Evolutionary conservation across 257 asterid species (phyloP).

Genomic region (Euphrasia confusa): DNA sequence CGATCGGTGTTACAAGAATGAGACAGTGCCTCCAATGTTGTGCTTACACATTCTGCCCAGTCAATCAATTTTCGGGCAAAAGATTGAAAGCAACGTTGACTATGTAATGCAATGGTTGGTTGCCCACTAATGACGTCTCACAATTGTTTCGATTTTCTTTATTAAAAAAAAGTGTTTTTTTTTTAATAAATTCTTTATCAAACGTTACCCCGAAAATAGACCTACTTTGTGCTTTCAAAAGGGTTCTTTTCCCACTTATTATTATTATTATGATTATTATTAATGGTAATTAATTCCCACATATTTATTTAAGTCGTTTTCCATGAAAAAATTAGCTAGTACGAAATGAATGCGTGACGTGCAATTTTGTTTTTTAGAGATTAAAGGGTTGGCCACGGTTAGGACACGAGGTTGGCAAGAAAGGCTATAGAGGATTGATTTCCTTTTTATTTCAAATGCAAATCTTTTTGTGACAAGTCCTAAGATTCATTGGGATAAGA

Average conservation of each 20-base stretch:
- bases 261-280: too few species aligned
- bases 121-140: constrained; percentile 24
- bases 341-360: not conserved
- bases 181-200: constrained; percentile 7
- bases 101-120: constrained; percentile 17
- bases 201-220: constrained; percentile 25
- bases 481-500: too few species aligned
- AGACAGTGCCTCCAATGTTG: constrained; percentile 8
- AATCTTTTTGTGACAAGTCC: too few species aligned
- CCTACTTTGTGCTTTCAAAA: constrained; percentile 1
- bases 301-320: not conserved
- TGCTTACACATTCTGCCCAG: constrained; percentile 10
- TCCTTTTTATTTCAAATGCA: not conserved
- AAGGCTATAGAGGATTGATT: constrained; percentile 1
- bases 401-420: constrained; percentile 27
- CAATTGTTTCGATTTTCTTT: not conserved
- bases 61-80: constrained; percentile 18
- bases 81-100: constrained; percentile 28
- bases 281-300: not conserved
- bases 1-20: constrained; percentile 4
- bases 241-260: not conserved
- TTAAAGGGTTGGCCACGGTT: constrained; percentile 20
- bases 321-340: constrained; percentile 7
- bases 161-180: not conserved
- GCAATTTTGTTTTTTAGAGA: constrained; percentile 1